Evolutionary conservation across 1,139 yeast genomes (phyloP).

Genomic region (Saccharomyces pastorianus): DNA sequence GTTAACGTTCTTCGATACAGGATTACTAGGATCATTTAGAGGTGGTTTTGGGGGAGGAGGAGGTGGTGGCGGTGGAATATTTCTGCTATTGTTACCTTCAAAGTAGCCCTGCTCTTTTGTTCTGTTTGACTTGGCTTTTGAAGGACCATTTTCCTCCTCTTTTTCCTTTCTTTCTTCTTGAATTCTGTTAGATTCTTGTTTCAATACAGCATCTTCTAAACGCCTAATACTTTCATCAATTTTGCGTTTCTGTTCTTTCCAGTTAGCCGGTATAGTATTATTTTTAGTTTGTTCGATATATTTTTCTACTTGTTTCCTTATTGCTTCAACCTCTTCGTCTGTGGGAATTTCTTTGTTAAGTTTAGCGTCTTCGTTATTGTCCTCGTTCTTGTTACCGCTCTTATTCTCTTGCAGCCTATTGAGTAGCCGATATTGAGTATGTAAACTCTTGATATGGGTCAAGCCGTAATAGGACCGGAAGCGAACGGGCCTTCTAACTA

Average conservation of each 20-base stretch:
- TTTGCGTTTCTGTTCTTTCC: slow-evolving; percentile 13
- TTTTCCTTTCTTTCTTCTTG: slow-evolving; percentile 5
- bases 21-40: slow-evolving; percentile 28
- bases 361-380: slow-evolving; percentile 10
- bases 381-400: background rate
- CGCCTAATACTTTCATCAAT: slow-evolving; percentile 22
- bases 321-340: slow-evolving; percentile 19
- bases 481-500: background rate
- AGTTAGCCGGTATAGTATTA: slow-evolving; percentile 12
- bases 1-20: slow-evolving; percentile 28
- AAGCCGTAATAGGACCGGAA: background rate
- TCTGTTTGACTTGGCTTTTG: slow-evolving; percentile 7
- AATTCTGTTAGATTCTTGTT: slow-evolving; percentile 12
- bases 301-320: slow-evolving; percentile 19
- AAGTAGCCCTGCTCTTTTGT: background rate
- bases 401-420: background rate
- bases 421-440: background rate
- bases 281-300: slow-evolving; percentile 17
- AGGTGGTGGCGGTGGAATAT: background rate
- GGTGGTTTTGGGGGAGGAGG: slow-evolving; percentile 7
- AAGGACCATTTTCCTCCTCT: background rate
- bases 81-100: background rate
- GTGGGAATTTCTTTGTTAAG: background rate
- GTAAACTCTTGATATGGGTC: background rate
- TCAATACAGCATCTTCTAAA: slow-evolving; percentile 19